Evolutionary conservation across 306 rosid species (phyloP).

Genomic region (Inga leiocalycina): DNA sequence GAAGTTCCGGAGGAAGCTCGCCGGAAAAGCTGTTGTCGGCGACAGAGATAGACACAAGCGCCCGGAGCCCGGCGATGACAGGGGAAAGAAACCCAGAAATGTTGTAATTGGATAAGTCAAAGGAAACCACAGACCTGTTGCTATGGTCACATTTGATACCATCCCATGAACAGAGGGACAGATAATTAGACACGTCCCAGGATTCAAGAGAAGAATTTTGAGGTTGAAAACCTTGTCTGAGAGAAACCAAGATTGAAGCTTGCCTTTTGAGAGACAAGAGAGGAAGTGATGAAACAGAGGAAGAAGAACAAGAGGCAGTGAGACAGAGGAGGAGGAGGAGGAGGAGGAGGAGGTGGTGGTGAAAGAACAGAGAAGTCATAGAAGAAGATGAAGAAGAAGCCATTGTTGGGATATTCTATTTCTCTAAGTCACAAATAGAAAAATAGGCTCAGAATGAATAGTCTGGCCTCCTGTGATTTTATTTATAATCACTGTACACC

Average conservation of each 20-base stretch:
- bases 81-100: constrained; percentile 73
- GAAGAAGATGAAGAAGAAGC: constrained; percentile 44
- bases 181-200: constrained; percentile 66
- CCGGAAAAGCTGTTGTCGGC: constrained; percentile 60
- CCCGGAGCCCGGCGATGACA: constrained; percentile 49
- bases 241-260: constrained; percentile 74
- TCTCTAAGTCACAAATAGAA: too few relatives aligned
- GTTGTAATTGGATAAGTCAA: constrained; percentile 69
- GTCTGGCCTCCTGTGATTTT: too few relatives aligned
- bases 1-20: constrained; percentile 48
- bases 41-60: constrained; percentile 51
- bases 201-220: constrained; percentile 40
- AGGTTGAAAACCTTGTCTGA: constrained; percentile 58
- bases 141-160: constrained; percentile 65
- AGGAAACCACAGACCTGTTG: constrained; percentile 55
- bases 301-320: constrained; percentile 12
- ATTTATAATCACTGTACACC: too few relatives aligned
- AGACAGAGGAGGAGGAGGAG: constrained; percentile 40
- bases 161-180: constrained; percentile 72
- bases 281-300: constrained; percentile 50
- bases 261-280: constrained; percentile 51
- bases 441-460: too few relatives aligned
- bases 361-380: constrained; percentile 34
- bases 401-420: constrained; percentile 31
- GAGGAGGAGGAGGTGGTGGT: constrained; percentile 25